Percentiles rank a stretch among this genome's conserved stretches.
Conservation (phyloP, 805 yeast species). For the Vanderwaltozyma polyspora region DNA sequence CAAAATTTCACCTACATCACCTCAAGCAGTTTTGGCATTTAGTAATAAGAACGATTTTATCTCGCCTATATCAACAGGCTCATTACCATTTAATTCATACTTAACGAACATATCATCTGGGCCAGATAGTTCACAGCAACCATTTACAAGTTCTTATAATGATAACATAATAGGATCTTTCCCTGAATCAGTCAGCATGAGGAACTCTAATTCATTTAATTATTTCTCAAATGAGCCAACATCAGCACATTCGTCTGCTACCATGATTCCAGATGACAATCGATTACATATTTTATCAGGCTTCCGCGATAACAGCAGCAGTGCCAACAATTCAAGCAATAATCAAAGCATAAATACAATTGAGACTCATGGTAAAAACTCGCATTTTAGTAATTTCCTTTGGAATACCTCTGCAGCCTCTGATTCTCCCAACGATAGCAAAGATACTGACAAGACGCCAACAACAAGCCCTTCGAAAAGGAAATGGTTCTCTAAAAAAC, state of each 20-base stretch:
- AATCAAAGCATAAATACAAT: not conserved
- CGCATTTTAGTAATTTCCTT: not conserved
- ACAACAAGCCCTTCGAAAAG: too few relatives aligned
- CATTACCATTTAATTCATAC: conserved; percentile 2
- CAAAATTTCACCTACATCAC: not conserved
- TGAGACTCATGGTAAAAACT: not conserved
- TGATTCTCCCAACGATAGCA: not conserved
- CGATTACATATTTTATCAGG: too few relatives aligned
- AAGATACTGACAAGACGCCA: not conserved
- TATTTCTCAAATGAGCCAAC: not conserved
- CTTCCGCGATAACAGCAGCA: too few relatives aligned
- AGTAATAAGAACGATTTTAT: conserved; percentile 3
- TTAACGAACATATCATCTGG: conserved; percentile 1
- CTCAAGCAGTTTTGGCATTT: conserved; percentile 1
- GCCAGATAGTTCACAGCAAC: not conserved
- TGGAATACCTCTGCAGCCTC: not conserved
- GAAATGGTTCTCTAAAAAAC: not conserved
- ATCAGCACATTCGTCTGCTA: too few relatives aligned
- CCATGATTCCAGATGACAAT: too few relatives aligned
- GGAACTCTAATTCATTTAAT: not conserved
- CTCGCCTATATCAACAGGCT: conserved; percentile 1
- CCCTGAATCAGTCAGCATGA: not conserved
- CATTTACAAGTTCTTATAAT: not conserved
- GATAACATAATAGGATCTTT: not conserved
- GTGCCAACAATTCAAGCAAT: too few relatives aligned